These are phyloP conservation scores for Filosporella fistucella DNA, from an alignment of 495 filamentous ascomycete genomes.

Conservation along the genomic window DNA sequence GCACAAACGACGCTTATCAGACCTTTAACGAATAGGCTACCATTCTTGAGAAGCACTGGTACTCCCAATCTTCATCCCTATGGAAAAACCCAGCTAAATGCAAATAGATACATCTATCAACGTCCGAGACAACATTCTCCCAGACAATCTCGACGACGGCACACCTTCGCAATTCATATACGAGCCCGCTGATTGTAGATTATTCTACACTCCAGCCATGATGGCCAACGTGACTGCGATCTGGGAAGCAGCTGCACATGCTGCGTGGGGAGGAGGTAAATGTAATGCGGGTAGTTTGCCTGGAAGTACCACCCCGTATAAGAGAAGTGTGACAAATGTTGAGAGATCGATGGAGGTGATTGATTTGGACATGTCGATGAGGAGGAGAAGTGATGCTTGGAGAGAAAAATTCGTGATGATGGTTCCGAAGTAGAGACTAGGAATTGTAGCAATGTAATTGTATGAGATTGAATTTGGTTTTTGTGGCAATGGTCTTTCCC, in stretches of 20 bases:
- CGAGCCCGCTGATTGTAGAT: conserved; percentile 3
- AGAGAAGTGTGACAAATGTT: background rate
- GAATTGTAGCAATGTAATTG: no score
- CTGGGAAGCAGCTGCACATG: background rate
- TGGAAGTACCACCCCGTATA: background rate
- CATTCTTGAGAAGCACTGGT: background rate
- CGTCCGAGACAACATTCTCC: background rate
- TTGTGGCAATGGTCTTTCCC: no score
- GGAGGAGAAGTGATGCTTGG: background rate
- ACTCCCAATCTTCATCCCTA: background rate
- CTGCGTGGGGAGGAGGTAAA: background rate
- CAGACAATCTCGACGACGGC: background rate
- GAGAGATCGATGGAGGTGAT: background rate
- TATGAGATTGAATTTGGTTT: no score
- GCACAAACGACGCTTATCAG: background rate
- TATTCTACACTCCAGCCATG: conserved; percentile 4
- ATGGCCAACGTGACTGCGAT: background rate
- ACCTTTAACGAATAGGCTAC: background rate
- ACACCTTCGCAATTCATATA: conserved; percentile 1
- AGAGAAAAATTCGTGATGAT: background rate
- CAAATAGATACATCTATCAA: background rate
- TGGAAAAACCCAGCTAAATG: background rate
- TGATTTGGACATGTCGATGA: background rate
- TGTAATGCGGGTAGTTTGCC: background rate
- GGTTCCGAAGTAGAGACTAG: no score